A percentile compares a stretch with the other conserved stretches of the same genome.
These are phyloP conservation scores for Talaromyces funiculosus DNA, from an alignment of 2,329 filamentous ascomycete genomes.

Conservation along the genomic window DNA sequence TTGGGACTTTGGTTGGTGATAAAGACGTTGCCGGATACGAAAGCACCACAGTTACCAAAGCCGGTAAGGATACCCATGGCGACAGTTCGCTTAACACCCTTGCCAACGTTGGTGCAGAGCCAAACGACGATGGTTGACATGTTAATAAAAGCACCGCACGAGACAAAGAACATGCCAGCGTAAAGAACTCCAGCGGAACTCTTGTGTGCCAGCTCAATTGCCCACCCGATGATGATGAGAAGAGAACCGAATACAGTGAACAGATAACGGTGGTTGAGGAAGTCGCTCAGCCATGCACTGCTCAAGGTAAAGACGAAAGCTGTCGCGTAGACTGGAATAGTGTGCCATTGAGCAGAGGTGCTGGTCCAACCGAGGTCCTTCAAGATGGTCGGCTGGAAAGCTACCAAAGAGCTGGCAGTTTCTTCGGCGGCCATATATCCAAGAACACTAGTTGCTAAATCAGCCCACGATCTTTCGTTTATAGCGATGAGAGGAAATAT, in stretches of 20 bases:
- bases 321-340: slow-evolving; percentile 28
- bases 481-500: background rate
- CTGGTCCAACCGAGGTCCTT: slow-evolving; percentile 28
- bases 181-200: slow-evolving; percentile 17
- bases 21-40: slow-evolving; percentile 40
- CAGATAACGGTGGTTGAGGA: slow-evolving; percentile 21
- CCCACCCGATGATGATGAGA: slow-evolving; percentile 23
- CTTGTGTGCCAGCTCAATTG: slow-evolving; percentile 20
- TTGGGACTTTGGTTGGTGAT: slow-evolving; percentile 33
- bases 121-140: slow-evolving; percentile 32
- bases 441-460: slow-evolving; percentile 16
- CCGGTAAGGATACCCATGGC: slow-evolving; percentile 39
- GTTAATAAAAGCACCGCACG: slow-evolving; percentile 23
- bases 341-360: slow-evolving; percentile 27
- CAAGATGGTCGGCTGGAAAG: slow-evolving; percentile 31
- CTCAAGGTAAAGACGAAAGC: slow-evolving; percentile 24
- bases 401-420: slow-evolving; percentile 22
- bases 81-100: slow-evolving; percentile 37
- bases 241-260: slow-evolving; percentile 25
- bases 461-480: background rate
- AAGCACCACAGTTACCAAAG: slow-evolving; percentile 43
- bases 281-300: slow-evolving; percentile 19
- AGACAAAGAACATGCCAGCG: slow-evolving; percentile 24
- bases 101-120: slow-evolving; percentile 38
- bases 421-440: slow-evolving; percentile 23